Percentiles rank a stretch among this genome's conserved stretches.
These are phyloP conservation scores for Marasmius oreades DNA, from an alignment of 1,284 basidiomycete genomes.

Conservation along the genomic window DNA sequence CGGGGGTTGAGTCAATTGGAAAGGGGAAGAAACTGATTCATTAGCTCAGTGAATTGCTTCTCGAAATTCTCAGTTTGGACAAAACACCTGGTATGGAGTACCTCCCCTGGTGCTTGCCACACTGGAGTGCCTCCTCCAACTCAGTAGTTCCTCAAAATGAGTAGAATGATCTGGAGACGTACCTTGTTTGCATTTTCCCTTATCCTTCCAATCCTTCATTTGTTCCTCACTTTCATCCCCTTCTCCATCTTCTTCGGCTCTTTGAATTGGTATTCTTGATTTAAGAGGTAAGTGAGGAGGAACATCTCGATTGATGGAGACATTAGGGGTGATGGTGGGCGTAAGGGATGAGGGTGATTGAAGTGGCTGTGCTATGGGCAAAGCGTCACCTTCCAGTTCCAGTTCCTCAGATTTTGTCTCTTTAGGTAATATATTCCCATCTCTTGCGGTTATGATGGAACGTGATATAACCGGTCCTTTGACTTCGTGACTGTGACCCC, in stretches of 20 bases:
- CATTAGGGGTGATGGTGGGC: not conserved
- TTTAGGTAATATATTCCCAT: not conserved
- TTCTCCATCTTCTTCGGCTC: not conserved
- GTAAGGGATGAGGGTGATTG: not conserved
- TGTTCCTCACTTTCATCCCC: not conserved
- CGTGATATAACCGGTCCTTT: not conserved
- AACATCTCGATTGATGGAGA: not conserved
- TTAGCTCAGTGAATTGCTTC: no score
- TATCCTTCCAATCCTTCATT: not conserved
- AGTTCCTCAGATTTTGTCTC: not conserved
- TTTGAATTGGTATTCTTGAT: not conserved
- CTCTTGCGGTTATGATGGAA: no score
- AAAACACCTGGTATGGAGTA: no score
- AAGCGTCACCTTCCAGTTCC: not conserved
- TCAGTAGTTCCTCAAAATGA: not conserved
- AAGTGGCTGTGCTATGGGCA: not conserved
- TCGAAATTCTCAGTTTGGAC: no score
- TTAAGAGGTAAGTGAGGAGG: not conserved
- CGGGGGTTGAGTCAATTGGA: no score
- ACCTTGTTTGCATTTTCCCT: not conserved
- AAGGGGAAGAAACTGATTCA: no score
- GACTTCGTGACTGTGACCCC: not conserved
- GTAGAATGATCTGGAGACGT: not conserved
- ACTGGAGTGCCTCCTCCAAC: no score
- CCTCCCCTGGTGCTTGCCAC: no score